Evolutionary conservation across 2,329 filamentous ascomycete genomes (phyloP), one percentile per base, ranked within the genome.

Genomic region (Cercospora nicotianae): DNA sequence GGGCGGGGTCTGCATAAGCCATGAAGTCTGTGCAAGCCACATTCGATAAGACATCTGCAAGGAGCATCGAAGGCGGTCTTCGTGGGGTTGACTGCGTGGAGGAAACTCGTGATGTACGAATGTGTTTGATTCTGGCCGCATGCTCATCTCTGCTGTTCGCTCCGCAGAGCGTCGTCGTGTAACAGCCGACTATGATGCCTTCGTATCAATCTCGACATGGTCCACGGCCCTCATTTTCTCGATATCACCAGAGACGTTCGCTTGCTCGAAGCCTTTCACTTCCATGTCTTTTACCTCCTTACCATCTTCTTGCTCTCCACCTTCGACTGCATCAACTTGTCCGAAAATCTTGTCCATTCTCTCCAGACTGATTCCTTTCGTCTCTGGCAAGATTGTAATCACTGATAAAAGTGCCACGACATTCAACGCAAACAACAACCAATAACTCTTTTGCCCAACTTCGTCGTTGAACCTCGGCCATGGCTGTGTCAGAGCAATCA

Each of bases 351-450:
- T 67, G 57, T 75, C 71, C 74, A 76, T 76, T 3, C 73, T 60
- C 64, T 76, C 74, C 5, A 76, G 64, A 62, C 65, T 69, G 51
- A 75, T 69, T 23, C 89, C 89, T 81, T 91, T 1, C 81, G 71
- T 6, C 80, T 48, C 42, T 20, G 42, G 42, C 18, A 48, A 48
- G 42, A 48, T 48, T 2, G 42, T 48, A 48, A 48, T 48, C 18
- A 48, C 42, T 48, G 42, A 48, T 7, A 48, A 48, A 3, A 48
- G 42, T 48, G 42, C 42, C n/a, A 48, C 42, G 10, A 48, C 42
- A 6, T 48, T 48, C 42, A 48, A 10, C 18, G 42, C 10, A 23
- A 48, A 48, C 42, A 48, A 48, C 42, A 48, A 8, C 42, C 42
- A 48, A 8, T 48, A 48, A 23, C 42, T 48, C 42, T 48, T 48